phyloP scores from a whole-genome alignment of 345 rosid genomes.

The Gossypium bickii region DNA sequence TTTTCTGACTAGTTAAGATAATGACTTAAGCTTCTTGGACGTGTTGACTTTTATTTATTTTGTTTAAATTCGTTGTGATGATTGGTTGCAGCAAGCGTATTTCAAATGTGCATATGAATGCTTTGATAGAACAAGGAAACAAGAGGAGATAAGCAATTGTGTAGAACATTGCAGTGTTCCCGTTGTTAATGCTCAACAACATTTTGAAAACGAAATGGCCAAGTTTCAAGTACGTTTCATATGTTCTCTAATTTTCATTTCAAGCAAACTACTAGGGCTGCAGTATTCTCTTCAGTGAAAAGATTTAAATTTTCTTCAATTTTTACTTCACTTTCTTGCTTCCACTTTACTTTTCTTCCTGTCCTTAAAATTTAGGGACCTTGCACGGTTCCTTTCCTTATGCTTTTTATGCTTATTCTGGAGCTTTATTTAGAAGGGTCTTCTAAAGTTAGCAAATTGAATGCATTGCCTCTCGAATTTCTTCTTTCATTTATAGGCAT shows the following conservation, averaged over 20 bases:
- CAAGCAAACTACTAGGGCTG: background rate
- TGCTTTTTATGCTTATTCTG: too few relatives aligned
- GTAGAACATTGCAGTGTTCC: slow-evolving; percentile 76
- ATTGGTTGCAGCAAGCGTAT: slow-evolving; percentile 76
- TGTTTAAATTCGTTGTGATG: slow-evolving; percentile 6
- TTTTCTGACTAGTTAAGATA: background rate
- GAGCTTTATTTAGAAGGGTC: too few relatives aligned
- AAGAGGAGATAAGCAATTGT: slow-evolving; percentile 74
- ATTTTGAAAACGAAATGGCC: slow-evolving; percentile 82
- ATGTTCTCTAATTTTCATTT: background rate
- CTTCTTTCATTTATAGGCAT: background rate
- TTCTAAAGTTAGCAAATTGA: too few relatives aligned
- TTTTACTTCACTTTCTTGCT: background rate
- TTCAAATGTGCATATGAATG: slow-evolving; percentile 91
- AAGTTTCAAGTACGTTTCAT: slow-evolving; percentile 69
- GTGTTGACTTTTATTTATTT: background rate
- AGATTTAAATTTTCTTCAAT: background rate
- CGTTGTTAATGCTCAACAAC: slow-evolving; percentile 66
- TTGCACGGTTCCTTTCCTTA: background rate
- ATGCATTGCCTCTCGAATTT: too few relatives aligned
- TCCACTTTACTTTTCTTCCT: background rate
- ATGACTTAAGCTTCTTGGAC: background rate
- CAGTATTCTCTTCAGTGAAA: background rate
- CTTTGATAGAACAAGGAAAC: slow-evolving; percentile 72
- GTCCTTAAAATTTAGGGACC: background rate